Conservation (phyloP, 176 grass and related monocot genomes). For the Triticum timopheevii region DNA sequence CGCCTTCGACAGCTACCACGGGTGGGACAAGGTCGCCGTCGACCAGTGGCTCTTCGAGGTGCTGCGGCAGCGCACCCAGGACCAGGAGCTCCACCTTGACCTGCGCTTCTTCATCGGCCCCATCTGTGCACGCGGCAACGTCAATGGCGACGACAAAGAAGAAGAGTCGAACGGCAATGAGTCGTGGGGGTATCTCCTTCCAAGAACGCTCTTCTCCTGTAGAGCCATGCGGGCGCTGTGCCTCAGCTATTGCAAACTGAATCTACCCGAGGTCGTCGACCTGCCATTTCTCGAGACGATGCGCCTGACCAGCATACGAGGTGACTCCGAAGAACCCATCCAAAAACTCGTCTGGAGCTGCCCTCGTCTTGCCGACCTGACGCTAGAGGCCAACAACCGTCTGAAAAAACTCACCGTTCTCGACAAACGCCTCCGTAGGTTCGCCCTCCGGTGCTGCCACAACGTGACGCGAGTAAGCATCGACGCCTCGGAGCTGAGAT, state of each 20-base stretch:
- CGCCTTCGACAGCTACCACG: background rate
- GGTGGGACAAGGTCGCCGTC: background rate
- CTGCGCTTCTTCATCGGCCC: background rate
- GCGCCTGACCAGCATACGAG: background rate
- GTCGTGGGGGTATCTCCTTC: background rate
- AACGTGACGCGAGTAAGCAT: background rate
- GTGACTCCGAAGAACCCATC: background rate
- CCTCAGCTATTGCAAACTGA: background rate
- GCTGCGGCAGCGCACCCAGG: background rate
- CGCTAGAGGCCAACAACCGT: background rate
- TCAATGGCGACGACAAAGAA: background rate
- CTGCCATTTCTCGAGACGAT: background rate
- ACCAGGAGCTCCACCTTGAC: background rate
- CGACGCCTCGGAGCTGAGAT: background rate
- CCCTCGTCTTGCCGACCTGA: background rate
- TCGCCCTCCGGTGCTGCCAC: constrained; percentile 5
- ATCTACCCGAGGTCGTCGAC: background rate
- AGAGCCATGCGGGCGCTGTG: background rate
- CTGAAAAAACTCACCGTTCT: background rate
- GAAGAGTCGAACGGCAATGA: background rate
- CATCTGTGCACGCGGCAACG: background rate
- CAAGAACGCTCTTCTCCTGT: background rate
- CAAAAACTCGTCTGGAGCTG: background rate
- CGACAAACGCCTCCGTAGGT: background rate
- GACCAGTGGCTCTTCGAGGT: background rate